Evolutionary conservation across 2,329 filamentous ascomycete genomes (phyloP).

Genomic region (Rosellinia necatrix): DNA sequence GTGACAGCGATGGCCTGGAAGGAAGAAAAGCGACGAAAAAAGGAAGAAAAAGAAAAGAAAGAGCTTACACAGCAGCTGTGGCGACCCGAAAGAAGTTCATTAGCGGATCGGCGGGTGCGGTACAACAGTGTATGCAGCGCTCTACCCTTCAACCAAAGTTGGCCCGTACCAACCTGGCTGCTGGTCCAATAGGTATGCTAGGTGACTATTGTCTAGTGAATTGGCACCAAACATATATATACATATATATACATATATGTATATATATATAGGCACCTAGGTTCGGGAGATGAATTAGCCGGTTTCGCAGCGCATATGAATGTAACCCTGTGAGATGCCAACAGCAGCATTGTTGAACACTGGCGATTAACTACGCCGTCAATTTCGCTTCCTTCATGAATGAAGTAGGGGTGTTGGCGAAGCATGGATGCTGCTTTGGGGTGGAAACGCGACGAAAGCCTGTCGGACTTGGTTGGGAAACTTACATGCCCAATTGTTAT

Average conservation of each 20-base stretch:
- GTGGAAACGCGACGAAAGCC: not conserved
- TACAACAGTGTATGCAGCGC: constrained; percentile 1
- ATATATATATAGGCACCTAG: no score
- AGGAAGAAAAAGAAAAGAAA: no score
- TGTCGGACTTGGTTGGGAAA: not conserved
- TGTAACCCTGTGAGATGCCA: no score
- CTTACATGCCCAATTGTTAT: constrained; percentile 3
- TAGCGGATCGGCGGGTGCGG: not conserved
- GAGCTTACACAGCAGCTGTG: no score
- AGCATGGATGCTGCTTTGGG: not conserved
- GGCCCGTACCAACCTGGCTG: not conserved
- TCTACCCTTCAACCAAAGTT: constrained; percentile 1
- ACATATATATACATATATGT: not conserved
- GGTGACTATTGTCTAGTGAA: not conserved
- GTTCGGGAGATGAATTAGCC: no score
- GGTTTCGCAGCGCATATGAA: no score
- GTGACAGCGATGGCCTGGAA: not conserved
- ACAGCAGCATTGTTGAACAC: no score
- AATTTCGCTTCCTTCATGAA: no score
- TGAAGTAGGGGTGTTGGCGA: not conserved
- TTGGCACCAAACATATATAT: not conserved
- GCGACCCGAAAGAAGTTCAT: not conserved
- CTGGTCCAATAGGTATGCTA: not conserved
- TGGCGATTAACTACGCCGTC: no score
- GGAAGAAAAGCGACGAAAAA: no score